phyloP scores from a whole-genome alignment of 228 moss, liverwort and hornwort species.

The Sphagnum magellanicum region DNA sequence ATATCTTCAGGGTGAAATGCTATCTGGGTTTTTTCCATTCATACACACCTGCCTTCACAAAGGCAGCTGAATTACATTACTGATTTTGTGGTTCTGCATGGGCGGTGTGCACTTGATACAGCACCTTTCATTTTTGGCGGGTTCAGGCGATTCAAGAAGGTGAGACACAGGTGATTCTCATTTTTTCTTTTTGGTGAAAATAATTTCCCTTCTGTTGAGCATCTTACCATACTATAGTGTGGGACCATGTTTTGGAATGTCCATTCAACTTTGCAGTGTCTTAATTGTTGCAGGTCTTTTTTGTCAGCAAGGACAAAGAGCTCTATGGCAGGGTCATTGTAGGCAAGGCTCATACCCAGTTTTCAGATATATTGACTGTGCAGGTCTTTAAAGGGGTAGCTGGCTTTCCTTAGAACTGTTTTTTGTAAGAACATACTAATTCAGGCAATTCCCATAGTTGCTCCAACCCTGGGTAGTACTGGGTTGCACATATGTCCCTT shows the following conservation, averaged over 20 bases:
- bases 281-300: conserved; percentile 61
- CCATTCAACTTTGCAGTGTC: not conserved
- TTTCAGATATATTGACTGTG: not conserved
- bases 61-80: too few species aligned
- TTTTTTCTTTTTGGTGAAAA: not conserved
- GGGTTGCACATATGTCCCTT: not conserved
- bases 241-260: not conserved
- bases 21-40: too few species aligned
- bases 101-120: conserved; percentile 24
- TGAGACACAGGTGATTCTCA: conserved; percentile 14
- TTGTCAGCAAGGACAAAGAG: conserved; percentile 44
- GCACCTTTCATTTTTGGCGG: conserved; percentile 64
- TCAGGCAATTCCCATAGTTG: not conserved
- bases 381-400: conserved; percentile 3
- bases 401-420: not conserved
- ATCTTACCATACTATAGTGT: not conserved
- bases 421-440: not conserved
- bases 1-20: too few species aligned
- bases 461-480: not conserved
- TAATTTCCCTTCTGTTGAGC: not conserved
- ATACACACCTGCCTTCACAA: too few species aligned
- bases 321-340: conserved; percentile 77
- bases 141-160: conserved; percentile 90
- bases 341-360: conserved; percentile 31
- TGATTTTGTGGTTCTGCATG: conserved; percentile 1